Conservation (phyloP, 441 rosid species). For the Syzygium syzygioides region DNA sequence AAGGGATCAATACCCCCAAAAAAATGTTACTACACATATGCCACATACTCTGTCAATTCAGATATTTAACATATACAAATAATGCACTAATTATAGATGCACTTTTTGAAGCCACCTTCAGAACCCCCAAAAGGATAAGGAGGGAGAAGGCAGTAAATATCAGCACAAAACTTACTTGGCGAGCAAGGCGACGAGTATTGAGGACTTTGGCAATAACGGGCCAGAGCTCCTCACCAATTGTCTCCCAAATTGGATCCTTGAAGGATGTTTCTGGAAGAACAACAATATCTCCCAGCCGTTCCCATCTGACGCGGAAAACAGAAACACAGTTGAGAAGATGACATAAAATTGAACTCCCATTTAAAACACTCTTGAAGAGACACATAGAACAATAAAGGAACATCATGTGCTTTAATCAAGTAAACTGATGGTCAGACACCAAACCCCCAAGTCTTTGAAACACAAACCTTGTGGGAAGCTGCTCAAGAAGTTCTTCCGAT, state of each 20-base stretch:
- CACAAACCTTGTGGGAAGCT: conserved; percentile 71
- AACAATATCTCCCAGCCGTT: conserved; percentile 79
- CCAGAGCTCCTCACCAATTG: conserved; percentile 72
- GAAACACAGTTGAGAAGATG: conserved; percentile 1
- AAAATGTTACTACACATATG: not conserved
- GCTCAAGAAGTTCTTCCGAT: conserved; percentile 46
- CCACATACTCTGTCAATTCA: not conserved
- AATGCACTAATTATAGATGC: not conserved
- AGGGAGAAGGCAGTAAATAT: not conserved
- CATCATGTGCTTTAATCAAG: conserved; percentile 5
- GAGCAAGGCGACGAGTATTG: conserved; percentile 64
- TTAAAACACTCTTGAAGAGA: not conserved
- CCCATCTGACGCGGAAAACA: conserved; percentile 58
- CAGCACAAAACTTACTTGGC: conserved; percentile 44
- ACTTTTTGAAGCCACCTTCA: not conserved
- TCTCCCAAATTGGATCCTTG: conserved; percentile 75
- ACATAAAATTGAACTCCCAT: not conserved
- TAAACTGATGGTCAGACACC: not conserved
- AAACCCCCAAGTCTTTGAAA: not conserved
- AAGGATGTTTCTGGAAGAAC: conserved; percentile 81
- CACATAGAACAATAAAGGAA: not conserved
- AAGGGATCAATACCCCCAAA: not conserved
- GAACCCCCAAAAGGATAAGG: not conserved
- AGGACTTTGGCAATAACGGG: conserved; percentile 59
- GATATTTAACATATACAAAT: not conserved